Evolutionary conservation across 2,329 filamentous ascomycete genomes (phyloP).

Genomic region (Hortaea werneckii): DNA sequence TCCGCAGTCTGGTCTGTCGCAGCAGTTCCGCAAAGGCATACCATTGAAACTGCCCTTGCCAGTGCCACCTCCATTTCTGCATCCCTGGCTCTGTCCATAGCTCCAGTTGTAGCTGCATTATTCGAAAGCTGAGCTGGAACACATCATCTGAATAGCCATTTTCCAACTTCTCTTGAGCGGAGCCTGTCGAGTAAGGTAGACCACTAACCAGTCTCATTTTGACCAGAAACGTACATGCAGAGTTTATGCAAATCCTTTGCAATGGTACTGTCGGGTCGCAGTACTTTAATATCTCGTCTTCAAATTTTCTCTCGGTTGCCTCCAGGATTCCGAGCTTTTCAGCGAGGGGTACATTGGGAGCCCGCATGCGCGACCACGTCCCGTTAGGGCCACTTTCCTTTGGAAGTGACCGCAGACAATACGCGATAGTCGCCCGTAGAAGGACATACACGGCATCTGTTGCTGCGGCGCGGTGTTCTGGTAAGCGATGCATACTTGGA

Average conservation of each 20-base stretch:
- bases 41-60: constrained; percentile 19
- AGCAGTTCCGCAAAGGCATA: constrained; percentile 17
- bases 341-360: constrained; percentile 10
- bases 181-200: constrained; percentile 8
- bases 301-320: constrained; percentile 12
- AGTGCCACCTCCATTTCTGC: constrained; percentile 19
- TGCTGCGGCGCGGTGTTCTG: constrained; percentile 12
- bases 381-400: constrained; percentile 13
- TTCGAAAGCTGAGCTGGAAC: constrained; percentile 14
- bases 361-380: constrained; percentile 14
- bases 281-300: constrained; percentile 14
- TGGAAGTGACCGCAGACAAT: constrained; percentile 11
- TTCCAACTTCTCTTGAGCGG: background rate
- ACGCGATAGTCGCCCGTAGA: constrained; percentile 10
- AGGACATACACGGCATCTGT: constrained; percentile 25
- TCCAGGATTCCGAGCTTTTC: constrained; percentile 18
- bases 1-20: constrained; percentile 15
- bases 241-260: constrained; percentile 16
- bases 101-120: constrained; percentile 17
- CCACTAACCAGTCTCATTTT: constrained; percentile 17
- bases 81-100: constrained; percentile 16
- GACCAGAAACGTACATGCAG: constrained; percentile 13
- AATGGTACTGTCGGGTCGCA: constrained; percentile 18
- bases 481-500: constrained; percentile 32
- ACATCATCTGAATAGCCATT: constrained; percentile 16